Conservation (phyloP, 306 rosid species). For the Hylodesmum podocarpum region DNA sequence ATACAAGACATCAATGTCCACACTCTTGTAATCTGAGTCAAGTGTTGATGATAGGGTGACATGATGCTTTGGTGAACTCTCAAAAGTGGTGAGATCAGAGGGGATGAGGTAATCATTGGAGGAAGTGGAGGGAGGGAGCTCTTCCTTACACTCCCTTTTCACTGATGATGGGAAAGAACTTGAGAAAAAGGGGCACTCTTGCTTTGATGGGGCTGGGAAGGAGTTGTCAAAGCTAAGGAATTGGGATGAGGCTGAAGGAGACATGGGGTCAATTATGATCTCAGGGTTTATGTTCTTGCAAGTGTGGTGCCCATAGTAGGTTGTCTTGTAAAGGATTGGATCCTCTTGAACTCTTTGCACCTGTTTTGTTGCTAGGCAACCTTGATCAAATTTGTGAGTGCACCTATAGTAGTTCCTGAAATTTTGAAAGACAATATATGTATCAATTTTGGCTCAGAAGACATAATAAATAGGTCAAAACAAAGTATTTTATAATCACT, state of each 20-base stretch:
- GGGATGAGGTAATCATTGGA: conserved; percentile 38
- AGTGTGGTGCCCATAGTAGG: conserved; percentile 54
- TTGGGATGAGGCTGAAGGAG: conserved; percentile 27
- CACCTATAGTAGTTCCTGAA: conserved; percentile 75
- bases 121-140: conserved; percentile 26
- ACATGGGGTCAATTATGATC: conserved; percentile 41
- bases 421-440: neutral
- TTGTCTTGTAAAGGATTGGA: conserved; percentile 52
- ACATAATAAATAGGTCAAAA: no score
- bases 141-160: conserved; percentile 30
- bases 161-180: conserved; percentile 18
- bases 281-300: conserved; percentile 51
- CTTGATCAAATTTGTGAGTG: conserved; percentile 69
- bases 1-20: conserved; percentile 12
- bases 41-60: conserved; percentile 27
- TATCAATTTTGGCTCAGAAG: neutral
- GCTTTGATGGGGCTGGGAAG: conserved; percentile 1
- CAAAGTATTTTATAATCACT: no score
- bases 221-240: conserved; percentile 50
- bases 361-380: conserved; percentile 72
- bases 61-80: conserved; percentile 6
- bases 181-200: conserved; percentile 31
- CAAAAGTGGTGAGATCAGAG: conserved; percentile 32
- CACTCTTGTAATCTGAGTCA: conserved; percentile 15
- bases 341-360: conserved; percentile 62